phyloP scores from a whole-genome alignment of 108 stramenopile species.

The Bacterosira constricta region DNA sequence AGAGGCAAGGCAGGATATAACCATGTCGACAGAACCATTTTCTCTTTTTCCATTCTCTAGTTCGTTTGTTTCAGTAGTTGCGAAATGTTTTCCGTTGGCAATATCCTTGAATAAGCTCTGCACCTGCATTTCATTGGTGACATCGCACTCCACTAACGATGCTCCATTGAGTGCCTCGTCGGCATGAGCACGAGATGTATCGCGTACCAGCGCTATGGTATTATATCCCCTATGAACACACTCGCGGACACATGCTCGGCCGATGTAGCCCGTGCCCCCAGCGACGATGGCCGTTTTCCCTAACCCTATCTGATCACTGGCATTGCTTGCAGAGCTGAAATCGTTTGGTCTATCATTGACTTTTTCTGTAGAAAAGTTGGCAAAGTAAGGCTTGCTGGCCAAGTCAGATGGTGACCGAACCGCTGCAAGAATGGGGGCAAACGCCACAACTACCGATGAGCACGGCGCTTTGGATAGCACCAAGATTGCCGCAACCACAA shows the following conservation, averaged over 20 bases:
- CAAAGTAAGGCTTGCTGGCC: constrained; percentile 1
- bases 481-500: neutral
- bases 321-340: neutral
- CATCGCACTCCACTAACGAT: constrained; percentile 33
- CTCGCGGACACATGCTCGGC: constrained; percentile 59
- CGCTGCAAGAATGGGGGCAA: neutral
- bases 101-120: constrained; percentile 25
- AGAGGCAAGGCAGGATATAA: constrained; percentile 78
- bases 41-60: no score
- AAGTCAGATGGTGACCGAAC: neutral
- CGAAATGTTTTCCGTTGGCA: constrained; percentile 13
- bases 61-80: no score
- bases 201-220: constrained; percentile 56
- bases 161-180: constrained; percentile 28
- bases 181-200: constrained; percentile 14
- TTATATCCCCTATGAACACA: constrained; percentile 54
- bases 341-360: neutral
- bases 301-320: neutral
- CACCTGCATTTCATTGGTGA: constrained; percentile 26
- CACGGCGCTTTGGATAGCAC: neutral
- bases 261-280: constrained; percentile 68
- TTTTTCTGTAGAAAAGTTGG: constrained; percentile 1
- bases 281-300: constrained; percentile 57
- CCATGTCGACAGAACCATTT: constrained; percentile 28
- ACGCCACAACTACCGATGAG: neutral